A percentile compares a stretch with the other conserved stretches of the same genome.
Conservation (phyloP, 768 basidiomycete species). For the Sutorius australiensis region DNA sequence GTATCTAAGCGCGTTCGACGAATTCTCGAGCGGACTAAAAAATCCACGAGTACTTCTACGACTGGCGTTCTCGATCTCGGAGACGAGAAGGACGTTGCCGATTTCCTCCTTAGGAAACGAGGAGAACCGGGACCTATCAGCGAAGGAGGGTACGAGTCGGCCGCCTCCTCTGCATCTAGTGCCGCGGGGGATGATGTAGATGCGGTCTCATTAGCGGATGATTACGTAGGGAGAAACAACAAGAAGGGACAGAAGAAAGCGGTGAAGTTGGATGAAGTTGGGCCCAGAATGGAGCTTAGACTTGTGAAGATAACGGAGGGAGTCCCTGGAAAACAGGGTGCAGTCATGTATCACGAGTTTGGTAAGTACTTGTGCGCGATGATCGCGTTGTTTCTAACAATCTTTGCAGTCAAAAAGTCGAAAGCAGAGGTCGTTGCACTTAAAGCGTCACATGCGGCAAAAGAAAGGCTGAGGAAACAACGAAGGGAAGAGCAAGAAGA, state of each 20-base stretch:
- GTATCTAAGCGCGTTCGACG: conserved; percentile 88
- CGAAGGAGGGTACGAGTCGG: conserved; percentile 71
- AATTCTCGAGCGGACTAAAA: conserved; percentile 64
- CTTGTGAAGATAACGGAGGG: conserved; percentile 95
- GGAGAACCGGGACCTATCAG: conserved; percentile 56
- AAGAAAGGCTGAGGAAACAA: conserved; percentile 70
- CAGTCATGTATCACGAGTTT: conserved; percentile 91
- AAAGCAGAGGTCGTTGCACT: conserved; percentile 67
- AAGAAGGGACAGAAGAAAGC: conserved; percentile 88
- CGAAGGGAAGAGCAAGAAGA: conserved; percentile 86
- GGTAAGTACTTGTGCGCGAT: conserved; percentile 47
- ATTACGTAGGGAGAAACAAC: conserved; percentile 95
- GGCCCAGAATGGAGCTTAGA: conserved; percentile 90
- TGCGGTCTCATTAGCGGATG: conserved; percentile 79
- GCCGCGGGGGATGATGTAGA: conserved; percentile 80
- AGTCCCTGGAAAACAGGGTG: conserved; percentile 88
- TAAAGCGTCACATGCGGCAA: conserved; percentile 72
- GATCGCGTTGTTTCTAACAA: conserved; percentile 3
- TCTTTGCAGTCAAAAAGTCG: conserved; percentile 75
- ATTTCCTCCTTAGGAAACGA: conserved; percentile 77
- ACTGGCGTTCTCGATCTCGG: conserved; percentile 69
- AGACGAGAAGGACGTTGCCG: conserved; percentile 91
- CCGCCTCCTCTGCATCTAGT: conserved; percentile 77
- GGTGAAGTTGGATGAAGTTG: conserved; percentile 88
- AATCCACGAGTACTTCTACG: conserved; percentile 21